Evolutionary conservation across 2,329 filamentous ascomycete genomes (phyloP), one percentile per base, ranked within the genome.

Genomic region (Cladosporium oxysporum): DNA sequence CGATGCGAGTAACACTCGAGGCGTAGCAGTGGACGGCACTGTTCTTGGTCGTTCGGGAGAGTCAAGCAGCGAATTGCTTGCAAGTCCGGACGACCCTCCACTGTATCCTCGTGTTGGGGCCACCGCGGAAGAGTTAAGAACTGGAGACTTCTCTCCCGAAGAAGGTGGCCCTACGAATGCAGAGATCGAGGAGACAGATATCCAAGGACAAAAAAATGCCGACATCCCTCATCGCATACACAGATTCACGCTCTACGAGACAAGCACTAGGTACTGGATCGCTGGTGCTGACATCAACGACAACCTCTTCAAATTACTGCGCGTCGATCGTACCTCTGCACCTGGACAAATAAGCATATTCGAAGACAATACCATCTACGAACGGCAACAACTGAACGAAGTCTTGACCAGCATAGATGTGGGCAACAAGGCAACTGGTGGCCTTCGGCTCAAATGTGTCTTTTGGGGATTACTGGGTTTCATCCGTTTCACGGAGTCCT

Each of bases 201-300:
- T 59, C 31, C 68, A 69, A 28, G 66, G 66, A 16, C 64, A 68
- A 10, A 23, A 64, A 7, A 26, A 31, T 18, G 11, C 62, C 3
- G 26, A 41, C 29, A 47, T 65, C 28, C 70, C 71, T 5, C 74
- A 75, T 68, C 70, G 76, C 16, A 97, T 99, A 92, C 93, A 97
- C 82, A 96, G 95, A 74, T 98, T 97, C 79, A 95, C 91, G n/a
- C 82, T 99, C 26, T 98, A 99, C 79, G 95, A 99, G 81, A 99
- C 95, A 3, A 91, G 92, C 14, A 92, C 90, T 64, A 87, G 92
- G 62, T 99, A 95, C 78, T 99, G 97, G 77, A 90, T 99, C 69
- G 92, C 98, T 21, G 95, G 95, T 16, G 91, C 91, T 61, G 95
- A 99, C 76, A 88, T 97, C 65, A 89, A 92, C 71, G 95, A 98